Conservation (phyloP, 2,329 filamentous ascomycete species). For the Thyridium curvatum region DNA sequence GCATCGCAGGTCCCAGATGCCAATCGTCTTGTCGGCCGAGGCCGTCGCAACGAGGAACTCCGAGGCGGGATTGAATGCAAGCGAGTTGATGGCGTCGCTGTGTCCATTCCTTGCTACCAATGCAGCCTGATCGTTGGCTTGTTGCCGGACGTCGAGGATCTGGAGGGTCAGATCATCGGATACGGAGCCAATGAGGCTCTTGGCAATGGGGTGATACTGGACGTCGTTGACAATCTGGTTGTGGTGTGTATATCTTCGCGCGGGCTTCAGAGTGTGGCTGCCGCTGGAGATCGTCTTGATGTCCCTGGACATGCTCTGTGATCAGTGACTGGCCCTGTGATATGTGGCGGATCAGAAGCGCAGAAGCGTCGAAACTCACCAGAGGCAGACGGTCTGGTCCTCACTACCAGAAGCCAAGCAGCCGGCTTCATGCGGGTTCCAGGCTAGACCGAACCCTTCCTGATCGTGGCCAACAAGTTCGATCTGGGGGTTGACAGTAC, state of each 20-base stretch:
- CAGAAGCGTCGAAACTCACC: constrained; percentile 46
- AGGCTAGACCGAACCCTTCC: constrained; percentile 89
- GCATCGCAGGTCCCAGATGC: constrained; percentile 91
- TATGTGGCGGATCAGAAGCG: background rate
- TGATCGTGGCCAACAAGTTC: constrained; percentile 77
- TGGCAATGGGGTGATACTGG: constrained; percentile 84
- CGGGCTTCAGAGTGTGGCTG: constrained; percentile 64
- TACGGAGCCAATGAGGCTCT: constrained; percentile 81
- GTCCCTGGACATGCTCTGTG: constrained; percentile 50
- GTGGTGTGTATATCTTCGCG: constrained; percentile 79
- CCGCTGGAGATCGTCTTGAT: constrained; percentile 67
- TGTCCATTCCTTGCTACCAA: constrained; percentile 70
- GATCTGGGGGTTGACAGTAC: constrained; percentile 72
- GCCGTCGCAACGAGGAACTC: constrained; percentile 88
- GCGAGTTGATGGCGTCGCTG: constrained; percentile 87
- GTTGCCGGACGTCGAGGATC: constrained; percentile 77
- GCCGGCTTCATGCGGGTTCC: constrained; percentile 80
- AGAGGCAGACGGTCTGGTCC: constrained; percentile 85
- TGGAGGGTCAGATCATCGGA: constrained; percentile 94
- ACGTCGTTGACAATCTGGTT: constrained; percentile 92
- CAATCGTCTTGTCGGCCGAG: constrained; percentile 91
- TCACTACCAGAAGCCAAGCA: constrained; percentile 86
- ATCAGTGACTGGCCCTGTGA: background rate
- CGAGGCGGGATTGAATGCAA: constrained; percentile 89
- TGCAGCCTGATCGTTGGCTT: constrained; percentile 59